Base-by-base conservation (phyloP, 805 yeast species). In the Wickerhamiella shivajii region DNA sequence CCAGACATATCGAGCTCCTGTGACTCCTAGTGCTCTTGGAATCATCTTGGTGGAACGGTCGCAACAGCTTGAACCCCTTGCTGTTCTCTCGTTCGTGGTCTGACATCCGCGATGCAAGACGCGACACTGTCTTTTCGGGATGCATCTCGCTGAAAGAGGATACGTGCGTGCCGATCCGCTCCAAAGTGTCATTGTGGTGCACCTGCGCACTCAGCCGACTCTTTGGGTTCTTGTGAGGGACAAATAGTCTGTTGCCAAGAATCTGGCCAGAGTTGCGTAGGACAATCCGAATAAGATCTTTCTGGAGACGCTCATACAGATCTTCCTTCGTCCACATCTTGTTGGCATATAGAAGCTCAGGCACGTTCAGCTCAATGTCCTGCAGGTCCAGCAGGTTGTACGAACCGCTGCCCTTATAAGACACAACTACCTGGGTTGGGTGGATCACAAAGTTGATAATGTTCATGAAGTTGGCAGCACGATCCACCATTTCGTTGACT, bases 291-390 rank as follows among this genome's bases (percentile, higher is more conserved):
- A 60, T 47, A 11, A 60, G 48, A 38, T 59, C 57, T 39, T 71
- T 76, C 50, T 75, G 74, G 36, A 85, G 47, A 19, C 68, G 63
- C 45, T 66, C 47, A 2, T 75, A 60, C 26, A 85, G 56, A 43
- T 85, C 96, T 34, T 71, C 59, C 31, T 69, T 60, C 1, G 84
- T 71, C 79, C 92, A 76, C 4, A 77, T 66, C 59, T 69, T 70
- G 51, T 77, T 72, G 22, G 54, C 47, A 45, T 77, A 69, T 32
- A 57, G 53, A 33, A 80, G 54, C 3, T 57, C 57, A 3, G 95
- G 95, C 32, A 85, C 53, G 7, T 60, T 61, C 36, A 87, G 60
- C 5, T 63, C 65, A 43, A 87, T 73, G 43, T 78, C 70, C 33
- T 79, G 77, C 6, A 87, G 81, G 48, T 85, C 83, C 24, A 80